These are phyloP conservation scores for Suillus occidentalis DNA, from an alignment of 768 basidiomycete genomes.

Conservation along the genomic window DNA sequence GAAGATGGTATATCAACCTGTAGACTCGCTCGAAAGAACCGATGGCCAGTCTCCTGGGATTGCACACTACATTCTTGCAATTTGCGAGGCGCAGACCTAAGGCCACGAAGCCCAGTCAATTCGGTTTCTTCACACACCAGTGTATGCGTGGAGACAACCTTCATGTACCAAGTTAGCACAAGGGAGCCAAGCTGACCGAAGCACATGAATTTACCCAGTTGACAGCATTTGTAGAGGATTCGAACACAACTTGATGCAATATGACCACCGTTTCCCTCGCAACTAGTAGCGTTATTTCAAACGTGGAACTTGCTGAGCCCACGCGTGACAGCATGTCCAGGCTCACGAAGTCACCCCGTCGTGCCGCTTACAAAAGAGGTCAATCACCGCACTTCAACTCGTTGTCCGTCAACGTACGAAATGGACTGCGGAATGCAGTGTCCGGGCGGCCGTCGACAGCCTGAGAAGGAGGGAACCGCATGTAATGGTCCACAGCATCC, in stretches of 20 bases:
- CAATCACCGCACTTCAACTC: constrained; percentile 18
- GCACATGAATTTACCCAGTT: constrained; percentile 31
- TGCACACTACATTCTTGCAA: constrained; percentile 27
- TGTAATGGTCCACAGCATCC: constrained; percentile 37
- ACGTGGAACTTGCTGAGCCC: constrained; percentile 16
- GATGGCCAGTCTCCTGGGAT: constrained; percentile 19
- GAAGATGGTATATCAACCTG: constrained; percentile 20
- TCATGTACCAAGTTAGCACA: neutral
- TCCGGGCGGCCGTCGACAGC: constrained; percentile 55
- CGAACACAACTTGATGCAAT: constrained; percentile 27
- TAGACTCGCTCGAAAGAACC: constrained; percentile 32
- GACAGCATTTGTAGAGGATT: constrained; percentile 31
- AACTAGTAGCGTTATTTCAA: constrained; percentile 39
- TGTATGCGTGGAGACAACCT: neutral
- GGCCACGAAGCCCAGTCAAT: neutral
- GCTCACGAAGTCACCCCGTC: constrained; percentile 38
- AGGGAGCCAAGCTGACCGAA: neutral
- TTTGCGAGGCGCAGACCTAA: neutral
- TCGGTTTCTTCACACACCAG: neutral
- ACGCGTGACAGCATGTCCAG: constrained; percentile 38
- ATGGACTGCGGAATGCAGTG: constrained; percentile 51
- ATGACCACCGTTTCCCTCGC: constrained; percentile 33
- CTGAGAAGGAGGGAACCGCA: constrained; percentile 46
- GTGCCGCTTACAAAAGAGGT: constrained; percentile 17
- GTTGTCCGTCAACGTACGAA: constrained; percentile 36